Conservation (phyloP, 140 eudicot genomes). For the Senecio squalidus region DNA sequence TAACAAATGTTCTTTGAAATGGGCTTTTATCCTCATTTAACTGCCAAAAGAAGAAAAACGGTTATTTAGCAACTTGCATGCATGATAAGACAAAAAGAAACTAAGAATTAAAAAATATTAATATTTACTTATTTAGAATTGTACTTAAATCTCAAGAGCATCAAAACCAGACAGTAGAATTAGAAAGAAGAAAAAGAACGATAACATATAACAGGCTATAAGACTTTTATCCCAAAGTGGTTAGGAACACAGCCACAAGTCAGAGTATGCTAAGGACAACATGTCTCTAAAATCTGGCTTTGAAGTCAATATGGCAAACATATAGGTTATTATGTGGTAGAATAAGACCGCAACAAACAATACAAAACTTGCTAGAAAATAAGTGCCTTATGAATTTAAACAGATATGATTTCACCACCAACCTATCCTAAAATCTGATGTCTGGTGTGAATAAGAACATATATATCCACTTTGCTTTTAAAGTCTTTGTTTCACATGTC, state of each 20-base stretch:
- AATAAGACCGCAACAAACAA: constrained; percentile 14
- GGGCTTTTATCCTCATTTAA: constrained; percentile 96
- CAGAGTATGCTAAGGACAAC: background rate
- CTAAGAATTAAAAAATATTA: background rate
- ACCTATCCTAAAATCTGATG: background rate
- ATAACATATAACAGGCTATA: constrained; percentile 3
- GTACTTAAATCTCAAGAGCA: constrained; percentile 9
- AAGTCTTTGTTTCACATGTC: constrained; percentile 6
- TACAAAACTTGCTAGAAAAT: constrained; percentile 3
- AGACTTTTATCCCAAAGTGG: constrained; percentile 9
- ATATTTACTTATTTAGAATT: background rate
- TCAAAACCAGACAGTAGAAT: constrained; percentile 2
- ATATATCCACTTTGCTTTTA: background rate
- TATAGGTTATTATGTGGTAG: background rate
- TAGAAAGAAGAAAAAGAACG: background rate
- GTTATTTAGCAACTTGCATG: constrained; percentile 6
- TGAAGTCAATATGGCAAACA: background rate
- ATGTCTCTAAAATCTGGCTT: background rate
- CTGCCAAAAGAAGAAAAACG: constrained; percentile 40
- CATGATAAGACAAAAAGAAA: background rate
- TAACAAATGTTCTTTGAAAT: constrained; percentile 92
- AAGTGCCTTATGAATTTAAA: constrained; percentile 3
- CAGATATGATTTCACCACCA: constrained; percentile 12
- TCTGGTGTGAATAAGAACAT: constrained; percentile 13
- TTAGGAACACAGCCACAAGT: background rate